Percentiles rank a stretch among this genome's conserved stretches.
Evolutionary conservation across 371 early-diverging fungal species (phyloP).

Genomic region (Mortierella sp.): DNA sequence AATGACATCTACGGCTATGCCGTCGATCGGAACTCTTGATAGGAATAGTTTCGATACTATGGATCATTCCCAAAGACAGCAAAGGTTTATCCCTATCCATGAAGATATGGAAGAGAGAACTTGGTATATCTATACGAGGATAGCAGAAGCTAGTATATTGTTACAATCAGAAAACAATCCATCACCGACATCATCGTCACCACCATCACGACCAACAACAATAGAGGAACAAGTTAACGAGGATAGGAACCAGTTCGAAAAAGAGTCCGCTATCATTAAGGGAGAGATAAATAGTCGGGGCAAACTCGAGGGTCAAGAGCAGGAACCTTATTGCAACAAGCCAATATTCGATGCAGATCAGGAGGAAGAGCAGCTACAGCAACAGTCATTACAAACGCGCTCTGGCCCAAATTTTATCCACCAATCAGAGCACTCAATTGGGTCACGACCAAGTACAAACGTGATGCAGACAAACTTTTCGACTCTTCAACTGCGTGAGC

Average conservation of each 20-base stretch:
- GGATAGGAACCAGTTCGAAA: background rate
- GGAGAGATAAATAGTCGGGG: background rate
- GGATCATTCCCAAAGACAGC: background rate
- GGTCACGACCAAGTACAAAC: constrained; percentile 13
- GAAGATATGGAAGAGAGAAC: constrained; percentile 12
- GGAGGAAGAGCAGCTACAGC: no score
- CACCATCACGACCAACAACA: background rate
- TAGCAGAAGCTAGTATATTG: background rate
- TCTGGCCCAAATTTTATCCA: background rate
- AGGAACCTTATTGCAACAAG: background rate
- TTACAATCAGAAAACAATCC: background rate
- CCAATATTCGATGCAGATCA: background rate
- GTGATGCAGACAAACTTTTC: background rate
- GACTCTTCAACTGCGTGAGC: background rate
- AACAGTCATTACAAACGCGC: constrained; percentile 9
- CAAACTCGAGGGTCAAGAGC: background rate
- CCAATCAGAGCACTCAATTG: constrained; percentile 14
- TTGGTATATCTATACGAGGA: constrained; percentile 16
- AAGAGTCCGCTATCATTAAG: background rate
- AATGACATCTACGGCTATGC: background rate
- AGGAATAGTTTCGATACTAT: background rate
- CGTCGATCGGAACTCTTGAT: background rate
- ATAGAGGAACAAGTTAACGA: background rate
- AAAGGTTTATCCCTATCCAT: background rate
- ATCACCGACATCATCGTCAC: background rate